Conservation (phyloP, 2,329 filamentous ascomycete species). For the Fusarium virguliforme region DNA sequence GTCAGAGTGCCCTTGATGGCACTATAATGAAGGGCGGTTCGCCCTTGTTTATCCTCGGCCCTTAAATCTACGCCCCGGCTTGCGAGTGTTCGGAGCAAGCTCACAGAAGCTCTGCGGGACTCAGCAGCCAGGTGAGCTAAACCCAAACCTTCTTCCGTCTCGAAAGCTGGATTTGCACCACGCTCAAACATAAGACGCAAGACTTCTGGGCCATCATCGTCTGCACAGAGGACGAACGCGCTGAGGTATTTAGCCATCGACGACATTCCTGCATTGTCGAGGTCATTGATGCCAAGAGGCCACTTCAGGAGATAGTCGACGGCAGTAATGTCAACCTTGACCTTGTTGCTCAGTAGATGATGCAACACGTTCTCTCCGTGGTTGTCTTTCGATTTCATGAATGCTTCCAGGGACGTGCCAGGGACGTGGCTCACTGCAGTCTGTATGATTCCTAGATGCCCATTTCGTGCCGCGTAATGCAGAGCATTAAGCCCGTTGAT, state of each 20-base stretch:
- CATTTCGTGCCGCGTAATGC: conserved; percentile 16
- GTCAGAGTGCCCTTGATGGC: conserved; percentile 17
- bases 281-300: conserved; percentile 10
- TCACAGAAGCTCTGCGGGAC: conserved; percentile 6
- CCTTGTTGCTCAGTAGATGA: conserved; percentile 7
- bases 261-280: conserved; percentile 16
- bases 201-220: neutral
- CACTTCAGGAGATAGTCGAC: neutral
- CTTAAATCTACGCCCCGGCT: conserved; percentile 8
- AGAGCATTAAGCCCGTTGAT: conserved; percentile 17
- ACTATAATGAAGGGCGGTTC: conserved; percentile 17
- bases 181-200: conserved; percentile 11
- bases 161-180: conserved; percentile 17
- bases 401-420: neutral
- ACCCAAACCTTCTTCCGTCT: conserved; percentile 12
- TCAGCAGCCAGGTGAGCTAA: conserved; percentile 7
- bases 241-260: conserved; percentile 14
- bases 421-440: neutral
- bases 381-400: conserved; percentile 15
- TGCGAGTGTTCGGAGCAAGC: conserved; percentile 9
- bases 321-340: neutral
- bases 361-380: conserved; percentile 7
- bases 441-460: conserved; percentile 1
- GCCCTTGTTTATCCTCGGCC: conserved; percentile 15
- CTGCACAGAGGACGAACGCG: neutral